These are phyloP conservation scores for Thelephora aurantiotincta DNA, from an alignment of 768 basidiomycete genomes.

Conservation along the genomic window DNA sequence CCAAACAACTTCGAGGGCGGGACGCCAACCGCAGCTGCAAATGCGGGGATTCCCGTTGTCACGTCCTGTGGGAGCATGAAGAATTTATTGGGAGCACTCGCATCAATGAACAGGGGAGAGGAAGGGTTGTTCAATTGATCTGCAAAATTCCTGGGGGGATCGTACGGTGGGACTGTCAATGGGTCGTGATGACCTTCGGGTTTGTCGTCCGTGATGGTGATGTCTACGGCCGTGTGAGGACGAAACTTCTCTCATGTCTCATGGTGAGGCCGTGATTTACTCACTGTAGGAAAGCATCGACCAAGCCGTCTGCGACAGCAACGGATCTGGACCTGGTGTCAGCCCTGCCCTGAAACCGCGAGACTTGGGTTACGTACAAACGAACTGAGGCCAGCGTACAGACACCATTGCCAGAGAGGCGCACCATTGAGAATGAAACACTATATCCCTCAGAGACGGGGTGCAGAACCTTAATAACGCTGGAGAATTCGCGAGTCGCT, in stretches of 20 bases:
- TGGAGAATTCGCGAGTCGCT: constrained; percentile 70
- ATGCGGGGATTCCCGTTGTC: constrained; percentile 62
- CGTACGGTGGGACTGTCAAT: constrained; percentile 37
- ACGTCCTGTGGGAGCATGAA: constrained; percentile 53
- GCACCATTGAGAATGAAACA: constrained; percentile 91
- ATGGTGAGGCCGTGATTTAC: constrained; percentile 9
- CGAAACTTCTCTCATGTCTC: constrained; percentile 3
- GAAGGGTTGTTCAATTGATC: constrained; percentile 55
- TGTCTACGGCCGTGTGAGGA: constrained; percentile 32
- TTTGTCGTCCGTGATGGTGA: constrained; percentile 42
- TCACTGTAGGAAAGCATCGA: constrained; percentile 65
- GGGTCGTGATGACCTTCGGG: constrained; percentile 50
- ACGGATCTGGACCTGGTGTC: constrained; percentile 47
- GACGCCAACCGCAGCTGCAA: constrained; percentile 75
- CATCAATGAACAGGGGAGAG: constrained; percentile 71
- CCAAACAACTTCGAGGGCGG: constrained; percentile 72
- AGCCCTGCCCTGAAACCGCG: constrained; percentile 1
- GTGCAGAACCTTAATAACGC: constrained; percentile 87
- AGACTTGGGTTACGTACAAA: constrained; percentile 39
- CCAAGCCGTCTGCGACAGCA: constrained; percentile 83
- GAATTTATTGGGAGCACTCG: constrained; percentile 51
- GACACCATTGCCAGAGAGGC: constrained; percentile 84
- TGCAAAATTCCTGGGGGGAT: constrained; percentile 56
- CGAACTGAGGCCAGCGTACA: constrained; percentile 87
- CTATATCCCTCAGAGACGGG: constrained; percentile 81